phyloP scores from a whole-genome alignment of 2,329 filamentous ascomycete genomes.

The Xylariaceae sp. region DNA sequence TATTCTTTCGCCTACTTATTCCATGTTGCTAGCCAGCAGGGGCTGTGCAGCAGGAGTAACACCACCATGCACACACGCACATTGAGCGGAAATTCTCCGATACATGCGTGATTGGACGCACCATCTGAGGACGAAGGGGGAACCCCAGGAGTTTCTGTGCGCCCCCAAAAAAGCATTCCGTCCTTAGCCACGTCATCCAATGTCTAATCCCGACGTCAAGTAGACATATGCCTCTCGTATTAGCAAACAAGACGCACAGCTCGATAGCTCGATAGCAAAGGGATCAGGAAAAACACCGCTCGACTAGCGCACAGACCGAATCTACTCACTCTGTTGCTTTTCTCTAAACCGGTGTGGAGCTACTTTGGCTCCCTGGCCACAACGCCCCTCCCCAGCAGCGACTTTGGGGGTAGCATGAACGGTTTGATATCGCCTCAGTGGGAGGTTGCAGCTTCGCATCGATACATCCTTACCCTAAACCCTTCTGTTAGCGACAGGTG shows the following conservation, averaged over 20 bases:
- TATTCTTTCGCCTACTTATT: background rate
- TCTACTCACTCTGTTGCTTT: background rate
- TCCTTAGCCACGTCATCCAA: slow-evolving; percentile 39
- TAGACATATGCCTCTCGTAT: background rate
- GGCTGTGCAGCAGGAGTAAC: slow-evolving; percentile 13
- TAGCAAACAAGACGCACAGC: background rate
- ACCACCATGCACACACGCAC: slow-evolving; percentile 7
- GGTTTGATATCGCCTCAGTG: background rate
- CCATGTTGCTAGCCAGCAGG: background rate
- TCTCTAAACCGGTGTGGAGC: background rate
- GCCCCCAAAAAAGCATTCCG: slow-evolving; percentile 14
- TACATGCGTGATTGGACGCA: slow-evolving; percentile 23
- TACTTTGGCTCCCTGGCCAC: background rate
- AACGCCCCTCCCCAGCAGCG: background rate
- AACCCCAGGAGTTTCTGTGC: slow-evolving; percentile 15
- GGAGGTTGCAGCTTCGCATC: slow-evolving; percentile 2
- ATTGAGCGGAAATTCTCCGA: slow-evolving; percentile 27
- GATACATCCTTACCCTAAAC: background rate
- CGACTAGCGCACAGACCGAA: background rate
- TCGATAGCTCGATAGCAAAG: background rate
- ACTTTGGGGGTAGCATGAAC: background rate
- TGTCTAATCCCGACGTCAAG: slow-evolving; percentile 21
- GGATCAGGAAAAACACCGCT: background rate
- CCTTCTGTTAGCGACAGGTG: background rate
- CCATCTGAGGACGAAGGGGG: slow-evolving; percentile 24